These are phyloP conservation scores for Pseudophaeomoniella oleicola DNA, from an alignment of 2,329 filamentous ascomycete species.

Conservation along the genomic window DNA sequence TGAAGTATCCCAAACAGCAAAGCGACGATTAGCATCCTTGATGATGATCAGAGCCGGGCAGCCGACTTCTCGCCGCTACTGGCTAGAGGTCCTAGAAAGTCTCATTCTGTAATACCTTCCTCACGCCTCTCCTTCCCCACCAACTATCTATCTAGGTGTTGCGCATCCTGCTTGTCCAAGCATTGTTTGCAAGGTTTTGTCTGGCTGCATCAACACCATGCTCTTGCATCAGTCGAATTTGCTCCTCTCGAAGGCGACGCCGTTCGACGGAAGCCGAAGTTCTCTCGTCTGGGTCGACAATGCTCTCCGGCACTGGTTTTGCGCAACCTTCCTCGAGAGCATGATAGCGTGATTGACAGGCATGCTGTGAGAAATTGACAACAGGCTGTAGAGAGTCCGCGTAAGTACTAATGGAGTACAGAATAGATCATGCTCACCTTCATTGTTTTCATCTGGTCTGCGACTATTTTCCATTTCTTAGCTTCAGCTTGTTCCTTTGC, in stretches of 20 bases:
- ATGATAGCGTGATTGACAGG: slow-evolving; percentile 29
- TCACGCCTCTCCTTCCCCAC: no score
- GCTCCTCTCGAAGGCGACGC: slow-evolving; percentile 8
- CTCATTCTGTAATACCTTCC: no score
- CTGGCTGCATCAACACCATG: slow-evolving; percentile 2
- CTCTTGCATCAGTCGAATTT: slow-evolving; percentile 5
- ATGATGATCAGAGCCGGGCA: no score
- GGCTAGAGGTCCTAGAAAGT: no score
- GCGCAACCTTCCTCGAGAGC: slow-evolving; percentile 27
- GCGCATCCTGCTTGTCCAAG: slow-evolving; percentile 8
- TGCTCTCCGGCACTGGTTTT: slow-evolving; percentile 25
- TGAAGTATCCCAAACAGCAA: no score
- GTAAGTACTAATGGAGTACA: not conserved
- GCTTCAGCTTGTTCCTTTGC: slow-evolving; percentile 24
- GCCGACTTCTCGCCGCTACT: no score
- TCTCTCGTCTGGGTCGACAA: slow-evolving; percentile 9
- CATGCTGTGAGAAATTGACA: slow-evolving; percentile 29
- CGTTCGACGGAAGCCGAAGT: slow-evolving; percentile 10
- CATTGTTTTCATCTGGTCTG: slow-evolving; percentile 25
- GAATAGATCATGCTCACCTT: slow-evolving; percentile 11
- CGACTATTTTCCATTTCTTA: slow-evolving; percentile 29
- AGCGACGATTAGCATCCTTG: no score
- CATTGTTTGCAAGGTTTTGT: slow-evolving; percentile 10
- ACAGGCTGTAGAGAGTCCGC: slow-evolving; percentile 9
- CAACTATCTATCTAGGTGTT: no score